These are phyloP conservation scores for Beauveria sp. DNA, from an alignment of 2,329 filamentous ascomycete species.

Conservation along the genomic window DNA sequence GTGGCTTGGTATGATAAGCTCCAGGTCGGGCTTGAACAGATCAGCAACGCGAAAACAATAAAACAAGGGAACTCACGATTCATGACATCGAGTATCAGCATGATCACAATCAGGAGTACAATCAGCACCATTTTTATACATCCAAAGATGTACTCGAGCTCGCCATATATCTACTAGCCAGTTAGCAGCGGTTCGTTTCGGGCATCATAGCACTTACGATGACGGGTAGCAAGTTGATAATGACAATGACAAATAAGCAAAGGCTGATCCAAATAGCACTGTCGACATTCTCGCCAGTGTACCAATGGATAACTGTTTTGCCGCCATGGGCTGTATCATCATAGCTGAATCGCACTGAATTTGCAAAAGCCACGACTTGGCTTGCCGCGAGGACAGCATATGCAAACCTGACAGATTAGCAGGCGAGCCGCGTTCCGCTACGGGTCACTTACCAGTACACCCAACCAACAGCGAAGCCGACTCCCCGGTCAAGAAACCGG, in stretches of 20 bases:
- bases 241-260: constrained; percentile 27
- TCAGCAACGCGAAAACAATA: background rate
- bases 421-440: background rate
- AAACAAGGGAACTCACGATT: constrained; percentile 21
- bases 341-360: constrained; percentile 28
- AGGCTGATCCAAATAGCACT: constrained; percentile 30
- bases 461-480: constrained; percentile 32
- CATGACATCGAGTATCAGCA: constrained; percentile 30
- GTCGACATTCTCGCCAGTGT: constrained; percentile 26
- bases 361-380: constrained; percentile 28
- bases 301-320: constrained; percentile 25
- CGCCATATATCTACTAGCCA: constrained; percentile 20
- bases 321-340: constrained; percentile 21
- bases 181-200: background rate
- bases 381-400: constrained; percentile 29
- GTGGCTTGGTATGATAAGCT: constrained; percentile 28
- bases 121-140: constrained; percentile 30
- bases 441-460: constrained; percentile 25
- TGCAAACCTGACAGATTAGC: constrained; percentile 24
- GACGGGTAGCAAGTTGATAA: constrained; percentile 30
- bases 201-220: constrained; percentile 20
- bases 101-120: constrained; percentile 27
- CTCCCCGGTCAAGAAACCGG: constrained; percentile 28
- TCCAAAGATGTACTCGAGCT: constrained; percentile 31
- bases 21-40: constrained; percentile 22